Conservation (phyloP, 495 filamentous ascomycete genomes). For the Penicillium daleae region DNA sequence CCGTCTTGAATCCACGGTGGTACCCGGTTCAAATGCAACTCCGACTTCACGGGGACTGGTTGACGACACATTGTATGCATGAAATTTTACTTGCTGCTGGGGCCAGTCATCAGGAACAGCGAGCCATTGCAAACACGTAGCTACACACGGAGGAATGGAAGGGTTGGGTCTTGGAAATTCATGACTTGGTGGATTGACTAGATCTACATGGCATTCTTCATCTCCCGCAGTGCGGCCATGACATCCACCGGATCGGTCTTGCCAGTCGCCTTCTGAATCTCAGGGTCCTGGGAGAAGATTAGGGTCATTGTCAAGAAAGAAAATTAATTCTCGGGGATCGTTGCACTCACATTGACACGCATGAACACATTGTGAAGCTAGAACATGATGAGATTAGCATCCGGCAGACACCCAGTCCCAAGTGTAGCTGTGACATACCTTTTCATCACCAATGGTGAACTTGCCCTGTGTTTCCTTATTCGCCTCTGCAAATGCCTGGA, state of each 20-base stretch:
- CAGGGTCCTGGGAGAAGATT: slow-evolving; percentile 64
- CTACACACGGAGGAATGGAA: neutral
- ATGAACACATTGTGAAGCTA: slow-evolving; percentile 98
- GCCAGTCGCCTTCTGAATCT: slow-evolving; percentile 81
- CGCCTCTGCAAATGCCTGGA: slow-evolving; percentile 73
- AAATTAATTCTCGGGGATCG: neutral
- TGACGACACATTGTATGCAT: neutral
- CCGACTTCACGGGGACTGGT: too few relatives aligned
- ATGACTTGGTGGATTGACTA: neutral
- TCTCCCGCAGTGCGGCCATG: slow-evolving; percentile 82
- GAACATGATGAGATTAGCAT: slow-evolving; percentile 12
- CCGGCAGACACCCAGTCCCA: neutral
- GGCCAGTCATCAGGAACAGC: neutral
- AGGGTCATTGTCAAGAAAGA: neutral
- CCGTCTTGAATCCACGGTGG: too few relatives aligned
- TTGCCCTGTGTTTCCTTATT: slow-evolving; percentile 91
- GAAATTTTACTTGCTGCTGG: neutral
- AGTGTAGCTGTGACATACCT: slow-evolving; percentile 57
- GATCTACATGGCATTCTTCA: slow-evolving; percentile 78
- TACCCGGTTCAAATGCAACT: too few relatives aligned
- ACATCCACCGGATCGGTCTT: slow-evolving; percentile 83
- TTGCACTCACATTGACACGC: slow-evolving; percentile 71
- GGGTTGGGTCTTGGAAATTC: neutral
- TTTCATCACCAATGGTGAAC: slow-evolving; percentile 97
- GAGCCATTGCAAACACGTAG: neutral